phyloP scores from a whole-genome alignment of 106 monocot genomes.

The Allium cepa region DNA sequence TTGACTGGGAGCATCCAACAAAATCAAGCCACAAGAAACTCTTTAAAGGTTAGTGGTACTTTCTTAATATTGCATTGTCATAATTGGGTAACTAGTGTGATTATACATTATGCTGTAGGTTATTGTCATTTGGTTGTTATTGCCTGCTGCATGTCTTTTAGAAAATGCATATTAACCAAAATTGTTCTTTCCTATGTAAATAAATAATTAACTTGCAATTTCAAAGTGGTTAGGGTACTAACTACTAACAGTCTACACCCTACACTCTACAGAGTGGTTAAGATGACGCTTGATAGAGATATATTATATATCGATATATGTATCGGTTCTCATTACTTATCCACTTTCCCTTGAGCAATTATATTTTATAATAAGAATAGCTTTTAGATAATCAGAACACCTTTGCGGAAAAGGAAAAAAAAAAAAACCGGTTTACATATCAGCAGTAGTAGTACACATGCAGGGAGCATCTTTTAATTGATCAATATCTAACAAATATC shows the following conservation, averaged over 20 bases:
- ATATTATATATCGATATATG: too few relatives aligned
- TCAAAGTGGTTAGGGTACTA: background rate
- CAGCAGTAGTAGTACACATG: background rate
- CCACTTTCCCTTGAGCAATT: too few relatives aligned
- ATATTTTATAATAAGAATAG: background rate
- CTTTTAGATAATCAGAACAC: background rate
- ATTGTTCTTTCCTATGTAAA: background rate
- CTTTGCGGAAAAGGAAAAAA: background rate
- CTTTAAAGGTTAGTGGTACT: conserved; percentile 30
- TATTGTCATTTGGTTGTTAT: background rate
- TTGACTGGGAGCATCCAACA: conserved; percentile 30
- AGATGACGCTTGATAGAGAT: too few relatives aligned
- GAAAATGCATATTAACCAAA: background rate
- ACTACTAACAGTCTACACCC: background rate
- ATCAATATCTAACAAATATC: background rate
- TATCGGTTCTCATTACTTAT: too few relatives aligned
- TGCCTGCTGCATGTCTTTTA: background rate
- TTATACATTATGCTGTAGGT: background rate
- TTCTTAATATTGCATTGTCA: background rate
- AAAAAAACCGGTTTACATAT: background rate
- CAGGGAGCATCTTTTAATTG: background rate
- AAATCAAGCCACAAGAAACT: conserved; percentile 45
- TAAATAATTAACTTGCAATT: background rate
- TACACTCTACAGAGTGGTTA: too few relatives aligned
- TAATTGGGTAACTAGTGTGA: background rate